Percentiles rank a stretch among this genome's conserved stretches.
phyloP scores from a whole-genome alignment of 352 stramenopile species.

The Globisporangium carolinianum region DNA sequence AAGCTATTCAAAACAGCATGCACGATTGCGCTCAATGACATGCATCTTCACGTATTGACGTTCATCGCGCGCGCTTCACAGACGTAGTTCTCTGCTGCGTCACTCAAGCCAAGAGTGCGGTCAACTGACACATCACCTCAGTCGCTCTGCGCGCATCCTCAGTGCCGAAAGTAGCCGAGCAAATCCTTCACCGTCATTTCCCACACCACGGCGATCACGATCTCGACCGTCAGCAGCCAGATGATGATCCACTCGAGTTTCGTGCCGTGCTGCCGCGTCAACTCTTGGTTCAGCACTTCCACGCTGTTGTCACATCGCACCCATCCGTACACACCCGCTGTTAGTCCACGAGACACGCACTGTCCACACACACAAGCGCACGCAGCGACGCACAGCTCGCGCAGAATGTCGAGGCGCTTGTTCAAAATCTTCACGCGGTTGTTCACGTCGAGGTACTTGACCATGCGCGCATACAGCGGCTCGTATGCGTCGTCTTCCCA shows the following conservation, averaged over 20 bases:
- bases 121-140: too few relatives aligned
- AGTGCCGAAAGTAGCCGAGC: slow-evolving; percentile 50
- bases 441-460: slow-evolving; percentile 90
- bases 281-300: slow-evolving; percentile 88
- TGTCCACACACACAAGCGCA: background rate
- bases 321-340: slow-evolving; percentile 83
- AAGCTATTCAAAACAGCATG: background rate
- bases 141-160: background rate
- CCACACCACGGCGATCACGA: slow-evolving; percentile 81
- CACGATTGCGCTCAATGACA: too few relatives aligned
- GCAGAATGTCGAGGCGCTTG: slow-evolving; percentile 89
- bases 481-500: slow-evolving; percentile 91
- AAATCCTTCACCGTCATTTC: slow-evolving; percentile 82
- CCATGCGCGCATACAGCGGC: slow-evolving; percentile 85
- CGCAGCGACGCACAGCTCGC: slow-evolving; percentile 66
- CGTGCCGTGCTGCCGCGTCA: slow-evolving; percentile 77
- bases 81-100: too few relatives aligned
- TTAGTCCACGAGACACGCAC: background rate
- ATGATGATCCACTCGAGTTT: slow-evolving; percentile 94
- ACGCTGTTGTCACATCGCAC: slow-evolving; percentile 32
- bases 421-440: slow-evolving; percentile 90
- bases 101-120: too few relatives aligned
- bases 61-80: too few relatives aligned
- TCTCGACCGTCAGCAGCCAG: slow-evolving; percentile 86
- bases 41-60: too few relatives aligned